These are phyloP conservation scores for Aspergillus vadensis DNA, from an alignment of 2,329 filamentous ascomycete species.

Conservation along the genomic window DNA sequence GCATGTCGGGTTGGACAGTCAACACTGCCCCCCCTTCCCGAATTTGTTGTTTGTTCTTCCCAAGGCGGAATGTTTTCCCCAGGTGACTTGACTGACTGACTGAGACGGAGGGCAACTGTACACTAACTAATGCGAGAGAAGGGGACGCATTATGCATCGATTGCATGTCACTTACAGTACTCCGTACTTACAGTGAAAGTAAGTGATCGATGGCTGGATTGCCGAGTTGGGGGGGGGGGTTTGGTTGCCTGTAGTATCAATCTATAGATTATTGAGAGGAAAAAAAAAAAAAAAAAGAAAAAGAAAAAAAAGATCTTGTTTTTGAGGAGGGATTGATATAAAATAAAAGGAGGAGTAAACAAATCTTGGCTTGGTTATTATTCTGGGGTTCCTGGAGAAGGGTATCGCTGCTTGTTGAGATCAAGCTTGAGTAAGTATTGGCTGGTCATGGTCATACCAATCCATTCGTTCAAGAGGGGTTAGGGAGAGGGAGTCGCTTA, in stretches of 20 bases:
- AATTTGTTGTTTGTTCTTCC: neutral
- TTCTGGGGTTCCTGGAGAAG: too few species aligned
- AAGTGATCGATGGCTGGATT: neutral
- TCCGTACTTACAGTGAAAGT: neutral
- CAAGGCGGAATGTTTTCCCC: constrained; percentile 1
- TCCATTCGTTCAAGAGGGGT: too few species aligned
- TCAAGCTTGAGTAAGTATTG: too few species aligned
- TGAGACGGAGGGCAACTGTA: too few species aligned
- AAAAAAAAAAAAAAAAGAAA: too few species aligned
- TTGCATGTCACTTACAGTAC: neutral
- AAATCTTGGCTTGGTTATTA: too few species aligned
- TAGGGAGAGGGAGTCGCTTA: too few species aligned
- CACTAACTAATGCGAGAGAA: neutral
- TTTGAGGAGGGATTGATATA: neutral
- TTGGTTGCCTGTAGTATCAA: too few species aligned
- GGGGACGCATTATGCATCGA: neutral
- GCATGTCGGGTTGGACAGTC: constrained; percentile 6
- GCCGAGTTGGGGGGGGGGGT: neutral
- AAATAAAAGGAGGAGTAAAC: too few species aligned
- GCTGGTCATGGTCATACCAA: too few species aligned
- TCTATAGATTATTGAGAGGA: neutral
- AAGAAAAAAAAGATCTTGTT: neutral
- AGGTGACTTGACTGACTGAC: neutral
- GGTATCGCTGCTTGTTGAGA: too few species aligned
- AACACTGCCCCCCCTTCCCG: constrained; percentile 6